Base-by-base conservation (phyloP, 306 rosid species). In the Bauhinia variegata region DNA sequence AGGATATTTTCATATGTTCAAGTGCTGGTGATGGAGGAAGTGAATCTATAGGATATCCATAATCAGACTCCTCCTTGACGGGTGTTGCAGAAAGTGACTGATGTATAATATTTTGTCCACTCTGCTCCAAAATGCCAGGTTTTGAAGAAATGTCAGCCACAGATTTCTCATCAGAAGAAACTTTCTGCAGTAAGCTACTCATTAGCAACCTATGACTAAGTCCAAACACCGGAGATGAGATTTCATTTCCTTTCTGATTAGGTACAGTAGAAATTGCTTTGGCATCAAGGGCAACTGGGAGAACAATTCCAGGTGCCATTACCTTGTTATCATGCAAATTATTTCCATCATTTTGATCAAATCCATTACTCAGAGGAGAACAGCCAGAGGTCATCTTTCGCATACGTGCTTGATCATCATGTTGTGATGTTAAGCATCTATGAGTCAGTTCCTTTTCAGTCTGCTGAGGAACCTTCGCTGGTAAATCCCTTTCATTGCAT, bases 21-120 rank as follows among this genome's bases (percentile, higher is more conserved):
- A 93, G 96, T 38, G 95, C 95, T 6, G 99, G 99, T n/a, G 99
- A 93, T 76, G 92, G 78, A 72, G 95, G 86, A 71, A 84, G 81
- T 56, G 85, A 82, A 53, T 68, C 78, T 47, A 75, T 59, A 28
- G 87, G 79, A 80, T 82, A 82, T 59, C 67, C 81, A 60, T 23
- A 17, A 70, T 55, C 75, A 74, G 71, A 74, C 66, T 77, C 72
- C 82, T 82, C 88, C 50, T 68, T 70, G 60, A 73, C 59, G 63
- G 83, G 57, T 50, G 47, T 64, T 76, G 67, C 87, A 2, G 78
- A 75, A 70, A 71, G 58, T 70, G 72, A 64, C 62, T 71, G 82
- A 37, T 60, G 41, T 32, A 31, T 70, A 61, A 28, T 58, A 36
- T 83, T 78, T 52, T 67, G 71, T 58, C 57, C 85, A 42, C 33